A percentile compares a stretch with the other conserved stretches of the same genome.
phyloP scores from a whole-genome alignment of 1,284 basidiomycete species.

The Cryptococcus depauperatus region DNA sequence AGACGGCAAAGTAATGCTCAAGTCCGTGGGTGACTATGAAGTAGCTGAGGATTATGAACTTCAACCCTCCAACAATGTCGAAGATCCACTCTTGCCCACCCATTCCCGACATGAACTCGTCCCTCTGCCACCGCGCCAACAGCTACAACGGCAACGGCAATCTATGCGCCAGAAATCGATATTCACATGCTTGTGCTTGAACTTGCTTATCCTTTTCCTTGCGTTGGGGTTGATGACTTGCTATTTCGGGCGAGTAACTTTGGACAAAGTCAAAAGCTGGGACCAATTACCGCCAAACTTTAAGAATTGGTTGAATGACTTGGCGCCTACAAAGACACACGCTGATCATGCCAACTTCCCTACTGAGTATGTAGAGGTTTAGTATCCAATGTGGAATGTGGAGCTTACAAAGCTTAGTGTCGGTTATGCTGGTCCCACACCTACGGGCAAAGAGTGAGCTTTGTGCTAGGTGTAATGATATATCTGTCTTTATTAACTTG shows the following conservation, averaged over 20 bases:
- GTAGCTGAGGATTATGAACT: conserved; percentile 25
- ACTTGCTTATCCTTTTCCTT: conserved; percentile 23
- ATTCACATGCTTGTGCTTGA: conserved; percentile 23
- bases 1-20: too few species aligned
- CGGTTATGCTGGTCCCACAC: conserved; percentile 71
- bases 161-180: conserved; percentile 7
- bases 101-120: conserved; percentile 18
- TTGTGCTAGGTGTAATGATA: neutral
- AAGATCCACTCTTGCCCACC: conserved; percentile 38
- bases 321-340: conserved; percentile 13
- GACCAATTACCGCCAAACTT: conserved; percentile 32
- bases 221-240: conserved; percentile 19
- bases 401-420: conserved; percentile 46
- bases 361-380: conserved; percentile 30
- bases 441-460: conserved; percentile 64
- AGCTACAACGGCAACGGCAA: conserved; percentile 5
- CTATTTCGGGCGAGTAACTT: conserved; percentile 18
- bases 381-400: neutral
- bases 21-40: conserved; percentile 4
- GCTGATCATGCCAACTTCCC: conserved; percentile 35
- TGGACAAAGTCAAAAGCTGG: conserved; percentile 22
- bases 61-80: conserved; percentile 11
- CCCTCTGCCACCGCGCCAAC: conserved; percentile 4
- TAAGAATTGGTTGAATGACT: conserved; percentile 29
- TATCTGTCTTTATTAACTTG: conserved; percentile 4